A percentile compares a stretch with the other conserved stretches of the same genome.
Conservation (phyloP, 495 filamentous ascomycete species). For the Rusavskia elegans region DNA sequence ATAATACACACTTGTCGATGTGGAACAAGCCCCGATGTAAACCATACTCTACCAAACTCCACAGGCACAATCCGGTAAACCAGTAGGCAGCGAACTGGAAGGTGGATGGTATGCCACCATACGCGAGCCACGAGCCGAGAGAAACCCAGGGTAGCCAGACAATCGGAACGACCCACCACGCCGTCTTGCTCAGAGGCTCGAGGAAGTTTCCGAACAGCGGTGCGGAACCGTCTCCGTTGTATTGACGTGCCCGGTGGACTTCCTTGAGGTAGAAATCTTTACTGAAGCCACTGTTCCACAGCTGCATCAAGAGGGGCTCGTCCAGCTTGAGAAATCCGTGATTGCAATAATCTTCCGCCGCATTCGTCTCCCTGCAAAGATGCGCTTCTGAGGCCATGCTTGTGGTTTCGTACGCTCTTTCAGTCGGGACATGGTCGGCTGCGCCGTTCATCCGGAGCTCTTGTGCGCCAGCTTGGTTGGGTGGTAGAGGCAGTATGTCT, state of each 20-base stretch:
- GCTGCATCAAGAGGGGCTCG: constrained; percentile 70
- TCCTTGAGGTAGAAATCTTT: constrained; percentile 95
- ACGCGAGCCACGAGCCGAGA: constrained; percentile 58
- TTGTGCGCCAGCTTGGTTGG: constrained; percentile 21
- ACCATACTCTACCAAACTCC: constrained; percentile 82
- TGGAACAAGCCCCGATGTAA: constrained; percentile 92
- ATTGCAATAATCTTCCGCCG: constrained; percentile 52
- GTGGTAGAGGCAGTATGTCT: constrained; percentile 29
- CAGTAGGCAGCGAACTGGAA: constrained; percentile 37
- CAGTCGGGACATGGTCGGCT: constrained; percentile 6
- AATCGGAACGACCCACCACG: constrained; percentile 78
- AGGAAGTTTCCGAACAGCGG: constrained; percentile 96
- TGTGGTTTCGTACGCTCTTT: constrained; percentile 44
- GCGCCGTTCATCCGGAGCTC: constrained; percentile 21
- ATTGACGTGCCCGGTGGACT: constrained; percentile 88
- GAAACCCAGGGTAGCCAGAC: constrained; percentile 73
- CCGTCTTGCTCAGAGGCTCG: constrained; percentile 82
- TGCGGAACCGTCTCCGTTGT: constrained; percentile 80
- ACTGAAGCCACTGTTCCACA: constrained; percentile 74
- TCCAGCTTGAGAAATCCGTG: constrained; percentile 91
- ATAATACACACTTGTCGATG: constrained; percentile 57
- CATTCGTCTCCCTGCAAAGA: constrained; percentile 70
- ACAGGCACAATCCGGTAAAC: constrained; percentile 50
- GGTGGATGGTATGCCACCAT: constrained; percentile 34
- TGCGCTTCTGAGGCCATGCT: constrained; percentile 80